phyloP scores from a whole-genome alignment of 2,329 filamentous ascomycete genomes.

The Fusarium siculi region DNA sequence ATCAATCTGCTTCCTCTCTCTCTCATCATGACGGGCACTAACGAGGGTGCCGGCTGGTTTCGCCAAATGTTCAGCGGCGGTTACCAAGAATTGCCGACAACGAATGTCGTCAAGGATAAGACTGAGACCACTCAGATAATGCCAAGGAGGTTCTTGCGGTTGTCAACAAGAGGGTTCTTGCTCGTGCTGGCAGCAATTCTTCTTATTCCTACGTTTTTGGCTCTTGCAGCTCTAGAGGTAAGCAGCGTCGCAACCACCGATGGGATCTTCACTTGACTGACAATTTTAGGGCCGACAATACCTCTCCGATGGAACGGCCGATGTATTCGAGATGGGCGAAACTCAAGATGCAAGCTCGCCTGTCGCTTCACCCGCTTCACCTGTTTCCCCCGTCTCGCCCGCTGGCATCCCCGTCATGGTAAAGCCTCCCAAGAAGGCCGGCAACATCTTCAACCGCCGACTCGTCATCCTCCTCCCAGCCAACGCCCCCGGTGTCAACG shows the following conservation, averaged over 20 bases:
- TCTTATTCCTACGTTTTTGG: slow-evolving; percentile 10
- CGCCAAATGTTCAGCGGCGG: slow-evolving; percentile 19
- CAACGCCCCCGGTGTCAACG: slow-evolving; percentile 32
- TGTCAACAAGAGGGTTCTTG: slow-evolving; percentile 1
- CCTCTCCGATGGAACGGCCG: slow-evolving; percentile 22
- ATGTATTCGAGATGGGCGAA: slow-evolving; percentile 11
- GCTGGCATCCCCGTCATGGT: slow-evolving; percentile 3
- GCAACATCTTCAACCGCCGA: slow-evolving; percentile 17
- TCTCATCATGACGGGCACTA: background rate
- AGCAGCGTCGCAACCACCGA: background rate
- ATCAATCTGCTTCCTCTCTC: slow-evolving; percentile 7
- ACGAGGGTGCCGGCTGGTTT: slow-evolving; percentile 8
- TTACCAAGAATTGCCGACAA: slow-evolving; percentile 23
- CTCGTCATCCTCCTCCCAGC: slow-evolving; percentile 36
- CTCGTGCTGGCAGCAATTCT: slow-evolving; percentile 7
- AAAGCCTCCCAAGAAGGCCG: background rate
- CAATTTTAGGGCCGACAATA: slow-evolving; percentile 11
- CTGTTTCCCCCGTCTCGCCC: background rate
- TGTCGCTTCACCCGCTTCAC: background rate
- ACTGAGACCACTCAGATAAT: slow-evolving; percentile 2
- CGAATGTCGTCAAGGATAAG: slow-evolving; percentile 16
- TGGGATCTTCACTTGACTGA: background rate
- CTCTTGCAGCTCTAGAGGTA: slow-evolving; percentile 23
- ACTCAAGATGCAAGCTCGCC: background rate
- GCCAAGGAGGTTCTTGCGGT: slow-evolving; percentile 6